Base-by-base conservation (phyloP, 208 protist genomes). In the Acanthamoeba divionensis region DNA sequence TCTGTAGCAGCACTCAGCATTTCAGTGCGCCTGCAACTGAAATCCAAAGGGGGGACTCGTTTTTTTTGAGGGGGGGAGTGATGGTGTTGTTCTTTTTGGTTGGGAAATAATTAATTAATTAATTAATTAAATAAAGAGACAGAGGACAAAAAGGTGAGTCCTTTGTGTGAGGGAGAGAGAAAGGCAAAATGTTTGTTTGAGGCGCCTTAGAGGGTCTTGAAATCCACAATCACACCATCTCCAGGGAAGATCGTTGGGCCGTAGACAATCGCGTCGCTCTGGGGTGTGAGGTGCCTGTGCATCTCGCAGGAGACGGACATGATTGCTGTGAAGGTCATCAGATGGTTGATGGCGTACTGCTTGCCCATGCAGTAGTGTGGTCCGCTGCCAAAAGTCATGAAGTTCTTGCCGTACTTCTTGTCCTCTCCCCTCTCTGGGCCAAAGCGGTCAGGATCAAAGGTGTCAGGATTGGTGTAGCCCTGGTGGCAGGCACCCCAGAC, bases 281-380 rank as follows among this genome's bases (percentile, higher is more conserved):
- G 93, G 24, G 94, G 92, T 1, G 96, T 98, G 86, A 93, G 95
- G 41, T 82, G 94, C 77, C 96, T 60, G 18, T 18, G 44, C 45
- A 90, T 66, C n/a, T 90, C 85, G 31, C 52, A 38, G 65, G 48
- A 60, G 63, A 65, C 1, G 63, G 85, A 90, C 48, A 90, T 67
- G 67, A 90, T 54, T 41, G 50, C 57, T 21, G 65, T 57, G 93
- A 96, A 98, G 29, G 96, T 93, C 73, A 95, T 97, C 33, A 98
- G 92, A 92, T 98, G 97, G 90, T 97, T 97, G 83, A 98, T 97
- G 73, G 96, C 97, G 82, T 98, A 97, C 94, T 98, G 97, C 91
- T 96, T 96, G 31, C 97, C 97, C 41, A 98, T 93, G 91, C 97
- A 98, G 80, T 95, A 95, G 92, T 98, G 97, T 21, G 97, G 95